Percentiles rank a stretch among this genome's conserved stretches.
phyloP scores from a whole-genome alignment of 1,139 yeast species.

The Yamadazyma atlantica region DNA sequence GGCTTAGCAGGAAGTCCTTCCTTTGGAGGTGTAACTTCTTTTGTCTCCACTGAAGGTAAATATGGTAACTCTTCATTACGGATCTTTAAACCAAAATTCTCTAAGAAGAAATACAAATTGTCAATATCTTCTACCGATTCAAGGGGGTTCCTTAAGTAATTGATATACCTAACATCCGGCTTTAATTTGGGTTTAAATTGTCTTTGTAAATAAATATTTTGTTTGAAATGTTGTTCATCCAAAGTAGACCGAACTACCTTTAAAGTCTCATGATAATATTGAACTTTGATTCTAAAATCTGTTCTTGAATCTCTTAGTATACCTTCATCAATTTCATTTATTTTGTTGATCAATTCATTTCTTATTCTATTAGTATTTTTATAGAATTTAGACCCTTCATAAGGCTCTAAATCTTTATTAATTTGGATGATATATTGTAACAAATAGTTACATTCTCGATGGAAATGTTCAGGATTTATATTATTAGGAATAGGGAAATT shows the following conservation, averaged over 20 bases:
- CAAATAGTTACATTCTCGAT: slow-evolving; percentile 32
- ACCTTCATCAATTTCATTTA: slow-evolving; percentile 34
- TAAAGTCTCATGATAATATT: slow-evolving; percentile 27
- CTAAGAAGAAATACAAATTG: slow-evolving; percentile 9
- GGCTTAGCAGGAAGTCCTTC: no score
- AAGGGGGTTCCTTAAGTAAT: slow-evolving; percentile 12
- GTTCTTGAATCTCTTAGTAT: slow-evolving; percentile 22
- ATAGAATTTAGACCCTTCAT: slow-evolving; percentile 14
- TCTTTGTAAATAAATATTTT: slow-evolving; percentile 11
- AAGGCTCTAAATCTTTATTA: slow-evolving; percentile 17
- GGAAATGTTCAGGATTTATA: slow-evolving; percentile 28
- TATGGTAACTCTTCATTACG: slow-evolving; percentile 1
- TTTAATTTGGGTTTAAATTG: slow-evolving; percentile 13
- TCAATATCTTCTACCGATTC: slow-evolving; percentile 13
- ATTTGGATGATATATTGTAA: slow-evolving; percentile 31
- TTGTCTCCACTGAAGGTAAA: slow-evolving; percentile 2
- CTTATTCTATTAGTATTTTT: slow-evolving; percentile 20
- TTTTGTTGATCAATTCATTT: slow-evolving; percentile 29
- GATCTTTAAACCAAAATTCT: slow-evolving; percentile 12
- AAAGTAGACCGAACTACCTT: slow-evolving; percentile 26
- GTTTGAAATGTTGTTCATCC: slow-evolving; percentile 27
- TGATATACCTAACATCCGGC: slow-evolving; percentile 12
- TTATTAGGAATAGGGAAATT: slow-evolving; percentile 12
- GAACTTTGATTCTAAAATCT: slow-evolving; percentile 26
- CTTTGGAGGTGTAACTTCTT: slow-evolving; percentile 1